Conservation (phyloP, 2,329 filamentous ascomycete genomes). For the Gaeumannomyces sp. region DNA sequence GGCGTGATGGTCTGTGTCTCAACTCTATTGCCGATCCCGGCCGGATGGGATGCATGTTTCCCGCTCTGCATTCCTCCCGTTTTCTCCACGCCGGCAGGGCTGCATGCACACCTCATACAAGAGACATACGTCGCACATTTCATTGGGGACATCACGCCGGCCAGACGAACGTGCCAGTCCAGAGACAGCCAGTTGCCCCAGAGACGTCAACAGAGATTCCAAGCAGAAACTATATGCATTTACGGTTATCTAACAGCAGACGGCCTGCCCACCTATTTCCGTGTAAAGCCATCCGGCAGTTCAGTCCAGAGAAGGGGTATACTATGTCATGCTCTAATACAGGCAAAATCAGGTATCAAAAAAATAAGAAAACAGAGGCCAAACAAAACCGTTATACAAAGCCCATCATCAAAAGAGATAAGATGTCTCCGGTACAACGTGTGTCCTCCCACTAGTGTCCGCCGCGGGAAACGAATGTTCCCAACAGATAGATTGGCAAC, state of each 20-base stretch:
- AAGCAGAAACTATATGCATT: slow-evolving; percentile 3
- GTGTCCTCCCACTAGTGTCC: not conserved
- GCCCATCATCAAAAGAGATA: slow-evolving; percentile 2
- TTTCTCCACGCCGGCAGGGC: not conserved
- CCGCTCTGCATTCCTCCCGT: not conserved
- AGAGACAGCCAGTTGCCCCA: not conserved
- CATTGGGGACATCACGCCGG: no score
- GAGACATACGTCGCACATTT: not conserved
- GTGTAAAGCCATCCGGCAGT: slow-evolving; percentile 1
- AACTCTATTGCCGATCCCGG: not conserved
- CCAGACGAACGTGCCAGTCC: no score
- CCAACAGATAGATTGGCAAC: not conserved
- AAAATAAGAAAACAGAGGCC: slow-evolving; percentile 8
- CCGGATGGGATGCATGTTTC: not conserved
- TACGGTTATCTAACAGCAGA: slow-evolving; percentile 1
- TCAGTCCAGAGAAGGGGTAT: slow-evolving; percentile 8
- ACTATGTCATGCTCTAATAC: slow-evolving; percentile 7
- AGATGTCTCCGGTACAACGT: not conserved
- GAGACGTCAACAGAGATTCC: not conserved
- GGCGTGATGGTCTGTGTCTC: not conserved
- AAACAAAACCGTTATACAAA: slow-evolving; percentile 9
- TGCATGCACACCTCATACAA: not conserved
- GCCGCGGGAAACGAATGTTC: not conserved
- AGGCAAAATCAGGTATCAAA: slow-evolving; percentile 8
- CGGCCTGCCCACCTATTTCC: not conserved